Evolutionary conservation across 306 rosid genomes (phyloP), one percentile per base, ranked within the genome.

Genomic region (Sesbania bispinosa): DNA sequence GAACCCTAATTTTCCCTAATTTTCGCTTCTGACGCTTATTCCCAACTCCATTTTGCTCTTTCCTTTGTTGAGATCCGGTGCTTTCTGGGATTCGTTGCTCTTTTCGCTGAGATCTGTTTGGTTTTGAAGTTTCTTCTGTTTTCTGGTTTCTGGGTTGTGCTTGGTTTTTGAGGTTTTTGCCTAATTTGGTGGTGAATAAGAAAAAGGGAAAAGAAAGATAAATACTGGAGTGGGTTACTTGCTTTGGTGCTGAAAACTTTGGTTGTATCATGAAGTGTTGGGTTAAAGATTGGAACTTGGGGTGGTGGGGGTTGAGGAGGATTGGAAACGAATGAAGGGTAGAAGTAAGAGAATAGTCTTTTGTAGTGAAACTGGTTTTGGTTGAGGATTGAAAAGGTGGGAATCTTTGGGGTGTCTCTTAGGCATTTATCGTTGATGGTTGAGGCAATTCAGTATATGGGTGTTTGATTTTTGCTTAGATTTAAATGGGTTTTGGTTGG

Each of bases 41-140:
- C 53, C 38, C 59, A 33, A 39, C 73, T 66, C 23, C 67, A 71
- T 61, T 61, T 74, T 76, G 24, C 36, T 23, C 39, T 55, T 23
- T 24, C 32, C 36, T 39, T 68, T 36, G 58, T 35, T 67, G 83
- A 85, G 98, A 93, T 93, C 97, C 78, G 78, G 35, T 77, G 36
- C 65, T 54, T 63, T 76, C 11, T 73, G 77, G 77, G 87, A 59
- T 69, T 78, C 79, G 35, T 55, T 62, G 52, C 75, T 73, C 61
- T 74, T 78, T 33, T 32, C 29, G 50, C 68, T 80, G 88, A 84
- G 98, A 93, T 93, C n/a, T n/a, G n/a, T n/a, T n/a, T n/a, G n/a
- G n/a, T n/a, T n/a, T n/a, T n/a, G n/a, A n/a, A n/a, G n/a, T 96
- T 90, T 83, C 32, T 74, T 47, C 29, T 57, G 62, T 21, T 48